Evolutionary conservation across 768 basidiomycete species (phyloP), one percentile per base, ranked within the genome.

Genomic region (Lactifluus volemus): DNA sequence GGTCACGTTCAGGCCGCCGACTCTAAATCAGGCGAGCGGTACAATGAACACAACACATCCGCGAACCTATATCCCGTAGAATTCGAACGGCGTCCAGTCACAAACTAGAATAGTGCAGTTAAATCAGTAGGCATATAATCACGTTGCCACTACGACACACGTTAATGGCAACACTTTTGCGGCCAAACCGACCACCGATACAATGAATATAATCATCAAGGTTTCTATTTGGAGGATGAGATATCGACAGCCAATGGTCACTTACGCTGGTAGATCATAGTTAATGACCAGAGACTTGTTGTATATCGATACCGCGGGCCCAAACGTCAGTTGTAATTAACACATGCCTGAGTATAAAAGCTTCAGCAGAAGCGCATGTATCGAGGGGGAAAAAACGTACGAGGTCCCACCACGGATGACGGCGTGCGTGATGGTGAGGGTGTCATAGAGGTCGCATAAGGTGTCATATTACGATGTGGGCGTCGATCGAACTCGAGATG

Each of bases 141-240:
- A 39, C 36, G 1, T 45, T 32, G 30, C 25, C 49, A 25, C 9
- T 17, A 36, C 38, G 36, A 76, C 87, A 47, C 70, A 97, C 95
- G 76, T 98, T 99, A 77, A 99, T 98, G 47, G 97, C 97, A 63
- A 98, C 97, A 81, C 96, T 96, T 77, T 99, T 99, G 68, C 96
- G 82, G 68, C 97, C 97, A 77, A 98, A 98, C 61, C 97, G 93
- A 71, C 97, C 97, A 74, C 97, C 97, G 72, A 98, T 98, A 71
- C 97, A 91, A 79, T 98, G 97, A 67, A 99, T 98, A 78, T 99
- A 98, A 75, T 99, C 97, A 83, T 98, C 96, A 81, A 90, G 91
- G 73, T 93, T 93, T 66, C 88, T 93, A 65, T 54, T 68, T 41
- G 19, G 57, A 47, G n/a, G 49, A 38, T 52, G 38, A 39, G 19